Base-by-base conservation (phyloP, 2,329 filamentous ascomycete species). In the Podosphaera fusca region DNA sequence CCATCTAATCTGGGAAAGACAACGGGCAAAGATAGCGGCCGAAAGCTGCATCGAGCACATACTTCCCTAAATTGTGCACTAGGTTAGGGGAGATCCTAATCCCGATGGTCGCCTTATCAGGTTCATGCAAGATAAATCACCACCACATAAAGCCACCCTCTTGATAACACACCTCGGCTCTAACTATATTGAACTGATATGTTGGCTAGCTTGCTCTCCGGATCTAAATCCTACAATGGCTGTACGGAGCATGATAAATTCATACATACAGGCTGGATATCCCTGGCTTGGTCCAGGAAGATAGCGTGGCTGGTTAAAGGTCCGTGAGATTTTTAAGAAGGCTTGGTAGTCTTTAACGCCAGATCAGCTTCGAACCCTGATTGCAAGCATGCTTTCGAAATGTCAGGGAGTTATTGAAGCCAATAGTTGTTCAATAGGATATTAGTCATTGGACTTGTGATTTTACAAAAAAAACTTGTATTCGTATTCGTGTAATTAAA, bases 201-300 rank as follows among this genome's bases (percentile, higher is more conserved):
- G 21, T 21, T 21, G 21, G 21, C 21, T 21, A 21, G 21, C 21
- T 21, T 21, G 21, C 21, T 21, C 21, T 21, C 21, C 21, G 21
- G 21, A 21, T 21, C 21, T 21, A 21, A 21, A 21, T 21, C 21
- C 21, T 21, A 21, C 21, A 21, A 21, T 21, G 21, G 21, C 21
- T 21, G 21, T 21, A 21, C 21, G 21, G 21, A 21, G 21, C 29
- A 10, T n/a, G 29, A 21, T 47, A 5, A 47, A 47, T 8, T 47
- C 14, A n/a, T 61, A 61, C 45, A 47, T 21, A 6, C 45, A 47
- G 7, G 45, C 14, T 21, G 2, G 59, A 9, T 58, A 60, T 51
- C 61, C 54, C 47, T 3, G 59, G 2, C 29, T 52, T 29, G 45
- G 45, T 47, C 12, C 14, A 47, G 45, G n/a, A 21, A 47, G n/a